Percentiles rank a stretch among this genome's conserved stretches.
These are phyloP conservation scores for Puccinia novopanici DNA, from an alignment of 1,284 basidiomycete genomes.

Conservation along the genomic window DNA sequence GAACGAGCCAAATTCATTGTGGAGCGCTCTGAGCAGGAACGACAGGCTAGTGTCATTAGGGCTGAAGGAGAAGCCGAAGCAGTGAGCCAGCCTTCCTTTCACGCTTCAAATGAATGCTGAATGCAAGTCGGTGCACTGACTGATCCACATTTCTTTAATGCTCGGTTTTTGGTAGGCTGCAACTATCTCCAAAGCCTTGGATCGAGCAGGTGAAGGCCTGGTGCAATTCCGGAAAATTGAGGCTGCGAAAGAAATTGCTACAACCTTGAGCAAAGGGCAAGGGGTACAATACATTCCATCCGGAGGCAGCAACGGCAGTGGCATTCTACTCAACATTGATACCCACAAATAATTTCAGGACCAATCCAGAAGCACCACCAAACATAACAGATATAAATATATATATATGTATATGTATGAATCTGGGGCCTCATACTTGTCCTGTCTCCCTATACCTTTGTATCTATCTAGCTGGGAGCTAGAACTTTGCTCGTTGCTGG, in stretches of 20 bases:
- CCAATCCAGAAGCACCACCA: background rate
- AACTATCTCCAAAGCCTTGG: slow-evolving; percentile 88
- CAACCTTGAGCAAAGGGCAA: slow-evolving; percentile 65
- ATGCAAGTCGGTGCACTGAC: too few relatives aligned
- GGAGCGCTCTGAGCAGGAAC: slow-evolving; percentile 93
- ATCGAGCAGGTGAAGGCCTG: slow-evolving; percentile 92
- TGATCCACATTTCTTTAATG: background rate
- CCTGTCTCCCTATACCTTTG: slow-evolving; percentile 4
- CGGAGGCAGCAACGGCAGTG: slow-evolving; percentile 67
- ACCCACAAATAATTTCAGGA: slow-evolving; percentile 63
- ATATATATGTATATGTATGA: background rate
- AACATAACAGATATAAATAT: too few relatives aligned
- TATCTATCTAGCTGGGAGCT: background rate
- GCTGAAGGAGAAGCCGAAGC: slow-evolving; percentile 99
- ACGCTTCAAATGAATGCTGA: background rate
- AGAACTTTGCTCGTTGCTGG: background rate
- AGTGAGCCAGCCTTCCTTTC: background rate
- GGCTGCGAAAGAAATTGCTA: slow-evolving; percentile 89
- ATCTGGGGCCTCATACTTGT: background rate
- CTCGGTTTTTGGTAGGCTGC: slow-evolving; percentile 63
- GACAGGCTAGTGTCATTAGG: slow-evolving; percentile 94
- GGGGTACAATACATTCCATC: slow-evolving; percentile 88
- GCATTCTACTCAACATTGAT: slow-evolving; percentile 76
- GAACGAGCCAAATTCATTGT: slow-evolving; percentile 99
- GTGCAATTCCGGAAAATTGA: slow-evolving; percentile 95